A percentile compares a stretch with the other conserved stretches of the same genome.
Evolutionary conservation across 2,329 filamentous ascomycete genomes (phyloP).

Genomic region (Diaporthe capsici): DNA sequence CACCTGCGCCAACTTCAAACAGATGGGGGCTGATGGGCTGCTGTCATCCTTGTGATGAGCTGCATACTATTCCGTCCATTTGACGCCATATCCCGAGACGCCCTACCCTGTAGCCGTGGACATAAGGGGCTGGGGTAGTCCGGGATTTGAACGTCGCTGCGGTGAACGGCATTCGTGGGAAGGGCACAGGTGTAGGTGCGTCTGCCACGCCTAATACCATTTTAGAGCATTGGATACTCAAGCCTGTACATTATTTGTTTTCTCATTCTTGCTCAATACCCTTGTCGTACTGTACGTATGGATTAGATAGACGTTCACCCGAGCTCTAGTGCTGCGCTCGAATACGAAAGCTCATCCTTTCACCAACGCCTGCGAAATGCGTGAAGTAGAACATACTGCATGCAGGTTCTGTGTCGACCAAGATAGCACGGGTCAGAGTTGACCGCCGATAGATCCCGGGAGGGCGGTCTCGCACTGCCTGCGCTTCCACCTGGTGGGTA

Average conservation of each 20-base stretch:
- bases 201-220: neutral
- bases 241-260: slow-evolving; percentile 11
- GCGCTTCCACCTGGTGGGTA: neutral
- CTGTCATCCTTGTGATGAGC: neutral
- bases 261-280: slow-evolving; percentile 11
- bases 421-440: neutral
- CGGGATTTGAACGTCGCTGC: too few relatives aligned
- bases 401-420: neutral
- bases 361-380: neutral
- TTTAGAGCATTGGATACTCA: neutral
- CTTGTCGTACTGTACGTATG: neutral
- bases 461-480: slow-evolving; percentile 6
- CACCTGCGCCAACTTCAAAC: slow-evolving; percentile 74
- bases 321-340: too few relatives aligned
- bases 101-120: neutral
- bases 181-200: neutral
- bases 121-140: too few relatives aligned
- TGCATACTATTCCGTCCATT: too few relatives aligned
- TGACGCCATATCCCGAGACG: neutral
- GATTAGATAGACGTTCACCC: slow-evolving; percentile 6
- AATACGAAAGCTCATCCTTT: neutral
- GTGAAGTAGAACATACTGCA: neutral
- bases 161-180: neutral
- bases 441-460: neutral
- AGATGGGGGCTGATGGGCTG: neutral